These are phyloP conservation scores for Artemisia tridentata DNA, from an alignment of 129 eudicot genomes.

Conservation along the genomic window DNA sequence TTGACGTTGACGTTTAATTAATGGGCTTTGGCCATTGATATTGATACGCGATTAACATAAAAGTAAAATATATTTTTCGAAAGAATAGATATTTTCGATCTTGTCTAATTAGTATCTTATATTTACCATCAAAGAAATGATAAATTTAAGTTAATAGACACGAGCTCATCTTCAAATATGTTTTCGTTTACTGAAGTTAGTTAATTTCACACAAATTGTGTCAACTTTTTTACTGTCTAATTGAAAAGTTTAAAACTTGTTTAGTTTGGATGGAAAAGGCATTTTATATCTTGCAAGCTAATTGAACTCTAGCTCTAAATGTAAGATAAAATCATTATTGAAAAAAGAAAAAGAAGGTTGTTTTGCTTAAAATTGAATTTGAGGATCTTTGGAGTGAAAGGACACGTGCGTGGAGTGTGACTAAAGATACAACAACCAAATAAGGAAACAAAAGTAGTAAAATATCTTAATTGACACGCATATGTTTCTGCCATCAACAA, in stretches of 20 bases:
- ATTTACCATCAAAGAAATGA: no score
- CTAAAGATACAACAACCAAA: conserved; percentile 28
- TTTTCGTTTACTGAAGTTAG: not conserved
- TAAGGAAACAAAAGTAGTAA: not conserved
- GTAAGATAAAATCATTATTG: not conserved
- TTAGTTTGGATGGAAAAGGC: not conserved
- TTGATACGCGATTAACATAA: no score
- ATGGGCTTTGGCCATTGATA: no score
- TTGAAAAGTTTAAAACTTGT: not conserved
- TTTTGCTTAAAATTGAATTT: conserved; percentile 16
- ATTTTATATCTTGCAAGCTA: not conserved
- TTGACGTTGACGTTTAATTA: no score
- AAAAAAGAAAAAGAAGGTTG: not conserved
- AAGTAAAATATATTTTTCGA: no score
- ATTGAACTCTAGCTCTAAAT: not conserved
- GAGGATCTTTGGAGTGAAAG: conserved; percentile 30
- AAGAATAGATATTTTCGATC: no score
- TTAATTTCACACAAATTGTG: not conserved
- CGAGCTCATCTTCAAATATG: no score
- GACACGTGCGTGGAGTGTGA: conserved; percentile 38
- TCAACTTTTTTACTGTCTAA: not conserved
- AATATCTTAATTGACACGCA: conserved; percentile 26
- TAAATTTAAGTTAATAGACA: no score
- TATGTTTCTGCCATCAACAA: conserved; percentile 8
- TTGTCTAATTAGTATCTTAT: no score